Conservation (phyloP, 2,329 filamentous ascomycete species). For the Fusarium sp. region DNA sequence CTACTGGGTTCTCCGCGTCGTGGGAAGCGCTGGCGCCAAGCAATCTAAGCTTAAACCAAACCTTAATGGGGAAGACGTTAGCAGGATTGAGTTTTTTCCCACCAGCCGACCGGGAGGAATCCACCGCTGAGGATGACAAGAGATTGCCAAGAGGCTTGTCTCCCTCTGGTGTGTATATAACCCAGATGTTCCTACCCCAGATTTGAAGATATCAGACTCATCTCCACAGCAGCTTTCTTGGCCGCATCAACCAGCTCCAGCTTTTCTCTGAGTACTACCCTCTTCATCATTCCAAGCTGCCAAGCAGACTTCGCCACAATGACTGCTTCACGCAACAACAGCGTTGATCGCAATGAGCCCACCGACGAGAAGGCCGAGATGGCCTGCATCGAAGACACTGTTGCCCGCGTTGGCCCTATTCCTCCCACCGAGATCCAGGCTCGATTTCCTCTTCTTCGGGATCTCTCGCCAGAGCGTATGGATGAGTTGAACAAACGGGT, state of each 20-base stretch:
- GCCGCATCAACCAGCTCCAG: not conserved
- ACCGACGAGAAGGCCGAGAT: constrained; percentile 22
- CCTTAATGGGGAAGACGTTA: not conserved
- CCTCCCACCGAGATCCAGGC: constrained; percentile 46
- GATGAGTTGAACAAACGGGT: constrained; percentile 47
- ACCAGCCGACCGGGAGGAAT: not conserved
- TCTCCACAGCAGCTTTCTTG: not conserved
- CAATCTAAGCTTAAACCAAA: constrained; percentile 13
- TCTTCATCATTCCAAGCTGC: not conserved
- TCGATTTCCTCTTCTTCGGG: constrained; percentile 42
- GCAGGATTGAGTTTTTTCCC: not conserved
- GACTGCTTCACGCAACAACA: constrained; percentile 15
- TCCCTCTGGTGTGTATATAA: constrained; percentile 6
- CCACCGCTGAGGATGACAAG: not conserved
- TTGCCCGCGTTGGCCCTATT: not conserved
- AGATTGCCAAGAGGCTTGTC: not conserved
- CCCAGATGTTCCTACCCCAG: constrained; percentile 6
- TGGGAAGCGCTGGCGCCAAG: not conserved
- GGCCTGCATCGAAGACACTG: constrained; percentile 7
- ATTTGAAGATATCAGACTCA: constrained; percentile 1
- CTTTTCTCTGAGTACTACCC: not conserved
- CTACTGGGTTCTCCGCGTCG: constrained; percentile 11
- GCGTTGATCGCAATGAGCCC: constrained; percentile 3
- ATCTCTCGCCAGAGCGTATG: constrained; percentile 45
- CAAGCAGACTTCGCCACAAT: constrained; percentile 6